A percentile compares a stretch with the other conserved stretches of the same genome.
These are phyloP conservation scores for Cystobasidium sp. DNA, from an alignment of 1,284 basidiomycete genomes.

Conservation along the genomic window DNA sequence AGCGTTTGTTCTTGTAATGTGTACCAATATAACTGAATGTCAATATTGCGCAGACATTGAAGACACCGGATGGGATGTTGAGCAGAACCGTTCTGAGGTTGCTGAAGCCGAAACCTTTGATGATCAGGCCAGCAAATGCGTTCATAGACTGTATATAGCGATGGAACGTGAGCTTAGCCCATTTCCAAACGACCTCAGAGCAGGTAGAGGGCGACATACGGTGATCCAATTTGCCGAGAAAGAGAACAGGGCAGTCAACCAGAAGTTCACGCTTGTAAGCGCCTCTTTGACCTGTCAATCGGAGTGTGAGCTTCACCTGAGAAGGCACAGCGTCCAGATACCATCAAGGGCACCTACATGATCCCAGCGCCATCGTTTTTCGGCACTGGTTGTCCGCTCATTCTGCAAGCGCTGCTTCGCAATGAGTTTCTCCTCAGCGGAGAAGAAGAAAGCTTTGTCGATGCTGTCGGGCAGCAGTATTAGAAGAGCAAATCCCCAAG, in stretches of 20 bases:
- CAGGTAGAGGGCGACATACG: not conserved
- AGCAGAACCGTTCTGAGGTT: constrained; percentile 11
- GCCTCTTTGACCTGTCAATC: not conserved
- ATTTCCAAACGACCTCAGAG: not conserved
- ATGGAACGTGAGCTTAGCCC: not conserved
- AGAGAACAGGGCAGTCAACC: constrained; percentile 6
- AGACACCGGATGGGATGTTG: constrained; percentile 1
- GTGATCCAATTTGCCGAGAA: constrained; percentile 23
- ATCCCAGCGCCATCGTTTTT: constrained; percentile 3
- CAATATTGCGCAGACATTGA: constrained; percentile 5
- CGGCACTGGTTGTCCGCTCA: constrained; percentile 11
- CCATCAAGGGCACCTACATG: not conserved
- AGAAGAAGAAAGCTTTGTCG: constrained; percentile 26
- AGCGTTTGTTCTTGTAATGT: not conserved
- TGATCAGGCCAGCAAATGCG: constrained; percentile 9
- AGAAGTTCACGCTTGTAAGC: not conserved
- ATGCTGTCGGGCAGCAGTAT: constrained; percentile 13
- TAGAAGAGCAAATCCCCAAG: constrained; percentile 7
- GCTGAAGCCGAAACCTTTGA: constrained; percentile 26
- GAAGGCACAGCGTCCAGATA: not conserved
- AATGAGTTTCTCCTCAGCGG: constrained; percentile 8
- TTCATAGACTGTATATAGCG: constrained; percentile 8
- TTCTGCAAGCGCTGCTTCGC: not conserved
- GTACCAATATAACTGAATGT: not conserved
- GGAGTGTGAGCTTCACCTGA: not conserved